Base-by-base conservation (phyloP, 1,284 basidiomycete species). In the Cystobasidium sp. region DNA sequence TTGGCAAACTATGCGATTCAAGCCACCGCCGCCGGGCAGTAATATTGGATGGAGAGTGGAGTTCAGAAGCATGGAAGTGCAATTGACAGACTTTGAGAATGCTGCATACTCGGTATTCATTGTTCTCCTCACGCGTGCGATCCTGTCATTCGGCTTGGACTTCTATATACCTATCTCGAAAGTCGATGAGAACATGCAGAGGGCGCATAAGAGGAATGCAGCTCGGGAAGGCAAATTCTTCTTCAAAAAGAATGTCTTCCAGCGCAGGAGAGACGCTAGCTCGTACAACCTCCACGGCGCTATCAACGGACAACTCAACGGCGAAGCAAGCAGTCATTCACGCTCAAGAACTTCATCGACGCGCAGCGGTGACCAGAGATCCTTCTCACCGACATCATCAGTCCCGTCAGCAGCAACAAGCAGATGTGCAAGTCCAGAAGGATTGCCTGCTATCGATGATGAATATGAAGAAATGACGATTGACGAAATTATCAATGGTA, bases 1-100 rank as follows among this genome's bases (percentile, higher is more conserved):
- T 82, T 99, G 97, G 97, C 97, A 99, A 84, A 98, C 97, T 0
- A 87, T 99, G 71, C 89, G 97, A 43, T 99, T 99, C 87, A 99
- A 99, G 83, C 97, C 97, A 6, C 97, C 97, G 7, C 94, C 94
- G 43, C 90, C 91, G 1, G 90, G 92, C 73, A 94, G 93, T 1
- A 82, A 88, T 20, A 98, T 99, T 75, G 97, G 97, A 39, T 99
- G 97, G 97, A 88, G 97, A 55, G 95, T 99, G 20, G 97, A 99
- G 82, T 99, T 99, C 84, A 87, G 97, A 64, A 93, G 91, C 80
- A 99, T 99, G 97, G 97, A 99, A 83, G 93, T 99, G 2, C 97
- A 99, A 82, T 88, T 97, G 80, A 99, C 97, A 22, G 97, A 99
- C 84, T 99, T 95, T 82, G 97, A 99, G 85, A 99, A 99, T 82